phyloP scores from a whole-genome alignment of 495 filamentous ascomycete genomes.

The Penicillium riverlandense region DNA sequence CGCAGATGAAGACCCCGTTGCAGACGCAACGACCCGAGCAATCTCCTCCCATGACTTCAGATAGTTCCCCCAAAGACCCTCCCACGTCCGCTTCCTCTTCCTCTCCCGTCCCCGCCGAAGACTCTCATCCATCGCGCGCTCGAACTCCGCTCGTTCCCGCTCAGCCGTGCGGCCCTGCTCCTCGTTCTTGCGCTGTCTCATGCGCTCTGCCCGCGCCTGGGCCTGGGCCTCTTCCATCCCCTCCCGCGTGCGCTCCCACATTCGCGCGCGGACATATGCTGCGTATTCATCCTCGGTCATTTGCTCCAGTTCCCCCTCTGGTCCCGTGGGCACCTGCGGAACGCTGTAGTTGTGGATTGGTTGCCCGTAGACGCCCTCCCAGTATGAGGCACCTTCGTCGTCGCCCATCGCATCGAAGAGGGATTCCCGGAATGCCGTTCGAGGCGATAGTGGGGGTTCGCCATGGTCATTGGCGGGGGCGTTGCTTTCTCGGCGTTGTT shows the following conservation, averaged over 20 bases:
- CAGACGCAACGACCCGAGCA: slow-evolving; percentile 19
- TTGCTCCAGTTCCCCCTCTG: slow-evolving; percentile 60
- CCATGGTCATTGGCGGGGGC: no score
- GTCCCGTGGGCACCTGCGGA: slow-evolving; percentile 26
- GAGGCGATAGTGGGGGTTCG: slow-evolving; percentile 36
- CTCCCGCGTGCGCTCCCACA: slow-evolving; percentile 85
- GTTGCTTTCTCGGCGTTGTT: neutral
- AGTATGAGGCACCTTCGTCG: slow-evolving; percentile 92
- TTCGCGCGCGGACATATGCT: slow-evolving; percentile 69
- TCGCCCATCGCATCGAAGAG: slow-evolving; percentile 98
- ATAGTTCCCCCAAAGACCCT: slow-evolving; percentile 59
- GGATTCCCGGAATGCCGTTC: slow-evolving; percentile 83
- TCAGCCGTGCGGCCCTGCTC: slow-evolving; percentile 29
- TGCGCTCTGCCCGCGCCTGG: slow-evolving; percentile 50
- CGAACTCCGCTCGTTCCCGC: slow-evolving; percentile 27
- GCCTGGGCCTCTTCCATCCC: slow-evolving; percentile 59
- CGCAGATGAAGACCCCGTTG: neutral
- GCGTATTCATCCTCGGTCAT: slow-evolving; percentile 94
- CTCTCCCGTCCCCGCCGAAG: slow-evolving; percentile 43
- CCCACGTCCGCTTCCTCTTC: slow-evolving; percentile 41
- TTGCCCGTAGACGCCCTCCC: slow-evolving; percentile 91
- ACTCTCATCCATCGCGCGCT: slow-evolving; percentile 44
- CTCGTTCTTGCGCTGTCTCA: slow-evolving; percentile 33
- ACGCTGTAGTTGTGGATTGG: slow-evolving; percentile 66
- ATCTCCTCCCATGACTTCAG: slow-evolving; percentile 52